Evolutionary conservation across 108 stramenopile species (phyloP).

Genomic region (Schizochytrium sp.): DNA sequence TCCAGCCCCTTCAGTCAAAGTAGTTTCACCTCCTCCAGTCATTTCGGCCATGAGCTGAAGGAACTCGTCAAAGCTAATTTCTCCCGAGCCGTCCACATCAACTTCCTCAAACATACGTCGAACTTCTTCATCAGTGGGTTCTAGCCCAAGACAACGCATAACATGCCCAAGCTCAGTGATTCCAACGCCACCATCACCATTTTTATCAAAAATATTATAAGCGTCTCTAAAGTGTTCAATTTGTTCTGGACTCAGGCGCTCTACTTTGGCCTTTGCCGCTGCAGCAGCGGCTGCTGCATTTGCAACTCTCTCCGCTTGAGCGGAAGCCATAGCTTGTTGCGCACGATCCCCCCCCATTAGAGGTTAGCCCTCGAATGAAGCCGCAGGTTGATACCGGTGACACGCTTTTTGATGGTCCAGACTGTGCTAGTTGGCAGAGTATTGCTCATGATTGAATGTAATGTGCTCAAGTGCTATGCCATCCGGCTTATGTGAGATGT

Average conservation of each 20-base stretch:
- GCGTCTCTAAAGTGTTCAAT: slow-evolving; percentile 49
- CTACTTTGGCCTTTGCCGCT: not conserved
- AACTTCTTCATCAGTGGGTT: slow-evolving; percentile 23
- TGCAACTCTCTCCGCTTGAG: too few species aligned
- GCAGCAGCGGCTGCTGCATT: not conserved
- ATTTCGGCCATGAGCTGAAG: slow-evolving; percentile 47
- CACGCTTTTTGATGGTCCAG: too few species aligned
- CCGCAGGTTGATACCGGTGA: too few species aligned
- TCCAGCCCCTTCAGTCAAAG: not conserved
- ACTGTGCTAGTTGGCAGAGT: too few species aligned
- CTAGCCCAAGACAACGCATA: slow-evolving; percentile 37
- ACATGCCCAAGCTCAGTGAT: slow-evolving; percentile 8
- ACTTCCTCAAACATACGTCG: slow-evolving; percentile 44
- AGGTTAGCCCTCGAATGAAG: too few species aligned
- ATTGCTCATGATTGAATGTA: too few species aligned
- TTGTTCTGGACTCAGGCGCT: not conserved
- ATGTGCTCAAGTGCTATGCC: too few species aligned
- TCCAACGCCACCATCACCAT: slow-evolving; percentile 48
- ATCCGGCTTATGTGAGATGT: too few species aligned
- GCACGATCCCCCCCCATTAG: too few species aligned
- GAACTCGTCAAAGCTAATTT: slow-evolving; percentile 49
- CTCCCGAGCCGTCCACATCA: slow-evolving; percentile 27
- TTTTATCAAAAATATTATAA: slow-evolving; percentile 45
- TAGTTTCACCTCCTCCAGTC: not conserved
- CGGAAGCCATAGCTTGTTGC: too few species aligned